These are phyloP conservation scores for Pseudopithomyces chartarum DNA, from an alignment of 2,329 filamentous ascomycete species.

Conservation along the genomic window DNA sequence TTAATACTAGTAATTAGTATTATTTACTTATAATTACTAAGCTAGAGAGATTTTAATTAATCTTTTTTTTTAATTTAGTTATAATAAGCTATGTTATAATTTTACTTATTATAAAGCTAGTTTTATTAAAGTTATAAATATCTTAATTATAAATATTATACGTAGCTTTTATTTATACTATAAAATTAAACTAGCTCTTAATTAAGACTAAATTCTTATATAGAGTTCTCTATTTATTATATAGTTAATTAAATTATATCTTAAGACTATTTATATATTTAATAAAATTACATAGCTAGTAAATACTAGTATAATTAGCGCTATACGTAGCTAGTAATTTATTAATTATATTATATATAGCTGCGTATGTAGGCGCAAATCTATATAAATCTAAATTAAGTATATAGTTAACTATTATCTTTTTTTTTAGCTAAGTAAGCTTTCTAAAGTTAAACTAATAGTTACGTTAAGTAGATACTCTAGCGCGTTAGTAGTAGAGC, in stretches of 20 bases:
- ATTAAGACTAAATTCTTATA: no score
- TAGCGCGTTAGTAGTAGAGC: neutral
- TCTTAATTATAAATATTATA: no score
- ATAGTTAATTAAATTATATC: constrained; percentile 10
- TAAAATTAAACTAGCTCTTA: no score
- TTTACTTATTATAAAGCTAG: no score
- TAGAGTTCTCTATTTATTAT: neutral
- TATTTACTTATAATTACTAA: no score
- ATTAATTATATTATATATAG: constrained; percentile 12
- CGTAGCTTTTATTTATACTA: no score
- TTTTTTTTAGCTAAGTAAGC: constrained; percentile 8
- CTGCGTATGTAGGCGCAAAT: no score
- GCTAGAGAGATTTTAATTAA: no score
- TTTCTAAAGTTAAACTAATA: no score
- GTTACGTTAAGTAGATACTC: neutral
- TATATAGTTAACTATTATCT: constrained; percentile 12
- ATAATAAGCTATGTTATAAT: no score
- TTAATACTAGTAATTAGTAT: constrained; percentile 10
- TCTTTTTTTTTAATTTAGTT: no score
- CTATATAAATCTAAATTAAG: constrained; percentile 11
- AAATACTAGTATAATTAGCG: constrained; percentile 4
- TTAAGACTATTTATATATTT: constrained; percentile 10
- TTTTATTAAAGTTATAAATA: no score
- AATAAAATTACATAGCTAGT: constrained; percentile 11
- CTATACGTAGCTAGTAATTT: constrained; percentile 8